Conservation (phyloP, 345 rosid genomes). For the Capsella bursapastoris region DNA sequence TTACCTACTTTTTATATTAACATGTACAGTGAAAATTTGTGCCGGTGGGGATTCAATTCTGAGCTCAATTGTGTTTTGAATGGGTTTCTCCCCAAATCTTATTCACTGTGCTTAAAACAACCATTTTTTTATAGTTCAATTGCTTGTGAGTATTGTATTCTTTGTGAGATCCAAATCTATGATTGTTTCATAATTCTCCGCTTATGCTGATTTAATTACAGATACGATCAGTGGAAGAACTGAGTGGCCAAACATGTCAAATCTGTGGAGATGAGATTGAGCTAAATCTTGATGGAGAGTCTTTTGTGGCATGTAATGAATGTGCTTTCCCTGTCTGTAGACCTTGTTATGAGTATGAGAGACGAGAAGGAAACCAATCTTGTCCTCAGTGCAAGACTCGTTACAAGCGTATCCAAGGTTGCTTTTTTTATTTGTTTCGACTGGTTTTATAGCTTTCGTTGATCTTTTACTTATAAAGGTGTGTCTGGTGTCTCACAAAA, state of each 20-base stretch:
- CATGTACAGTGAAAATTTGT: slow-evolving; percentile 25
- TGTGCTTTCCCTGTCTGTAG: slow-evolving; percentile 98
- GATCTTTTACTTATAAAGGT: not conserved
- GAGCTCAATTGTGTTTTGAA: slow-evolving; percentile 6
- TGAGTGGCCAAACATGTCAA: slow-evolving; percentile 84
- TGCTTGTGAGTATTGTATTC: not conserved
- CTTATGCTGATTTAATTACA: slow-evolving; percentile 39
- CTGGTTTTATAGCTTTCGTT: not conserved
- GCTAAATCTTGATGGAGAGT: slow-evolving; percentile 69
- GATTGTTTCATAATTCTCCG: slow-evolving; percentile 2
- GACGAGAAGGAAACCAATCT: slow-evolving; percentile 90
- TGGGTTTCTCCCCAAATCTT: not conserved
- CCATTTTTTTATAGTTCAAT: not conserved
- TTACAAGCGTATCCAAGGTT: slow-evolving; percentile 87
- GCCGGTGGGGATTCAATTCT: slow-evolving; percentile 34
- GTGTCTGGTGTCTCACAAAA: slow-evolving; percentile 8
- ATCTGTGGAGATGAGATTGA: slow-evolving; percentile 94
- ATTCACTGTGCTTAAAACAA: not conserved
- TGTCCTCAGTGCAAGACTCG: slow-evolving; percentile 96
- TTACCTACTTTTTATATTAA: not conserved
- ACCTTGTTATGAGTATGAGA: slow-evolving; percentile 87
- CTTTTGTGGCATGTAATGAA: slow-evolving; percentile 94
- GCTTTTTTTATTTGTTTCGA: not conserved
- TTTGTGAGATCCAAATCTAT: not conserved
- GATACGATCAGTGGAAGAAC: slow-evolving; percentile 70